phyloP scores from a whole-genome alignment of 768 basidiomycete genomes.

The Termitomyces eurrhizus region DNA sequence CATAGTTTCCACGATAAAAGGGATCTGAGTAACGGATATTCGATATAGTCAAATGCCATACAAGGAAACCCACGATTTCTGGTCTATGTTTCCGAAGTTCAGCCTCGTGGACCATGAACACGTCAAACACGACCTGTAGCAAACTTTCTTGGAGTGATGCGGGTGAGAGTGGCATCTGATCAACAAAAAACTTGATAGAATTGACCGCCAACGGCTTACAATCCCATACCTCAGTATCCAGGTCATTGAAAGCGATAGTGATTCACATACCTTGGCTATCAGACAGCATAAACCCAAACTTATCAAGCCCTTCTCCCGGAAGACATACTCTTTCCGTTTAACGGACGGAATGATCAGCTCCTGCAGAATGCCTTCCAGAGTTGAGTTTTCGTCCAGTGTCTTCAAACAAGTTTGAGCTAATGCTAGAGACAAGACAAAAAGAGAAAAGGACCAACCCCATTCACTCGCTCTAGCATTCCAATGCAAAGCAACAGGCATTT shows the following conservation, averaged over 20 bases:
- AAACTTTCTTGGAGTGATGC: conserved; percentile 63
- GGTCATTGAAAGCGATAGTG: background rate
- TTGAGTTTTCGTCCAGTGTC: conserved; percentile 68
- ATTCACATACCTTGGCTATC: conserved; percentile 55
- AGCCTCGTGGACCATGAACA: conserved; percentile 78
- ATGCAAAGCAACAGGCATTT: conserved; percentile 75
- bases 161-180: conserved; percentile 56
- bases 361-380: conserved; percentile 64
- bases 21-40: conserved; percentile 13
- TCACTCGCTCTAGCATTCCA: conserved; percentile 83
- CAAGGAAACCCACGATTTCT: conserved; percentile 17
- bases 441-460: conserved; percentile 58
- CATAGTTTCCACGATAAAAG: conserved; percentile 18
- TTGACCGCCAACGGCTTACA: conserved; percentile 26
- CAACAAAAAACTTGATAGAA: conserved; percentile 59
- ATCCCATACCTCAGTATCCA: background rate
- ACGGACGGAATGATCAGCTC: conserved; percentile 89
- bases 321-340: conserved; percentile 61
- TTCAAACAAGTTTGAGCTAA: conserved; percentile 20
- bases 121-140: conserved; percentile 82
- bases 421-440: background rate
- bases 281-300: conserved; percentile 72
- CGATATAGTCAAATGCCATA: background rate
- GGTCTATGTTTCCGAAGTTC: conserved; percentile 33
- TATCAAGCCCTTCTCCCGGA: conserved; percentile 65